Base-by-base conservation (phyloP, 805 yeast genomes). In the Monosporozyma aerobia region DNA sequence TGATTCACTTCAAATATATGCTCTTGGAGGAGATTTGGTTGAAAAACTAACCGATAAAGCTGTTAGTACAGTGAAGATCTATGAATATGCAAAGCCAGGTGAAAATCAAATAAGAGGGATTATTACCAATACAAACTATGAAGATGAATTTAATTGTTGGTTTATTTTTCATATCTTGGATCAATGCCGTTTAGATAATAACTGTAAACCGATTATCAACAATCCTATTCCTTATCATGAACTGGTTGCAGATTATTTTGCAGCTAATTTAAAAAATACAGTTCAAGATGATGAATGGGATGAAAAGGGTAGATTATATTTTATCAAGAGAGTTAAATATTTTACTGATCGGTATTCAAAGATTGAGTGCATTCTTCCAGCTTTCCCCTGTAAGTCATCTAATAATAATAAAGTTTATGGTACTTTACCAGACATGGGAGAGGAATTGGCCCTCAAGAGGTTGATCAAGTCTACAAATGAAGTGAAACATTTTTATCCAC, bases 311-410 rank as follows among this genome's bases (percentile, higher is more conserved):
- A 66, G 72, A 47, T 71, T 61, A 0, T 67, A 69, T 44, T 81
- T 80, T 56, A 61, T 71, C 9, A 64, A 69, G 29, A 71, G 69
- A 51, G 73, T 75, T 5, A 67, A 69, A 30, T 78, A 74, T 60
- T 81, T 77, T 60, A 78, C 81, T 25, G 70, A 75, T 43, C 71
- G 80, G 60, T 67, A 70, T 56, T 51, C 73, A 32, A 73, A 72
- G 41, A 72, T 81, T 55, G 81, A 80, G 62, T 78, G 81, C 13
- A 81, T 80, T 8, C 67, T 81, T 49, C 85, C 85, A 5, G 85
- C 85, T 0, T 81, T 81, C 55, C 85, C 85, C 9, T 80, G 85
- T 59, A 81, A 80, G 61, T 77, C 83, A 0, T 79, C 83, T n/a
- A 81, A 81, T 57, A 52, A 62, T 32, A 71, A 76, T 37, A 81